Evolutionary conservation across 441 rosid genomes (phyloP).

Genomic region (Arabidopsis hybrid): DNA sequence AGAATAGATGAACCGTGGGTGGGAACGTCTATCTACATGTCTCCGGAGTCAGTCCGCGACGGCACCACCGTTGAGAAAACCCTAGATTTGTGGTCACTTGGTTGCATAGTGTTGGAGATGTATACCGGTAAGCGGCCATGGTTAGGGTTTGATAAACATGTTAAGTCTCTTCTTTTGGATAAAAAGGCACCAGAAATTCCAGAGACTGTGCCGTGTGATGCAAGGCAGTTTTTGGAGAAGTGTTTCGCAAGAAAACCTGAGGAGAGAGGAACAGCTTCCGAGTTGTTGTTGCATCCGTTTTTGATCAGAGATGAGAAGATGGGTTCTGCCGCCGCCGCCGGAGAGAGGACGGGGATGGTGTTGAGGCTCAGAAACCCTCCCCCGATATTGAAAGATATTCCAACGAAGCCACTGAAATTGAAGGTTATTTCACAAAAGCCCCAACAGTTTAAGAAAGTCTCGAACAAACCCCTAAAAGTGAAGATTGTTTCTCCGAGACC

Average conservation of each 20-base stretch:
- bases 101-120: slow-evolving; percentile 43
- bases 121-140: slow-evolving; percentile 22
- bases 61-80: slow-evolving; percentile 24
- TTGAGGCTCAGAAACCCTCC: slow-evolving; percentile 34
- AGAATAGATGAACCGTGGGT: background rate
- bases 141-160: background rate
- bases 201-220: slow-evolving; percentile 26
- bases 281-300: slow-evolving; percentile 41
- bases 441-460: slow-evolving; percentile 16
- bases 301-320: slow-evolving; percentile 23
- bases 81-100: slow-evolving; percentile 47
- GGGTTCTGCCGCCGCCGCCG: slow-evolving; percentile 43
- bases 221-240: slow-evolving; percentile 32
- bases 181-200: slow-evolving; percentile 30
- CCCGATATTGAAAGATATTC: background rate
- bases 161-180: background rate
- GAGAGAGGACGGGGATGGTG: slow-evolving; percentile 30
- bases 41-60: slow-evolving; percentile 28
- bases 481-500: slow-evolving; percentile 19
- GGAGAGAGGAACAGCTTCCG: slow-evolving; percentile 39
- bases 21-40: slow-evolving; percentile 31
- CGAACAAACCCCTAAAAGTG: background rate
- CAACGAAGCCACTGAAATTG: slow-evolving; percentile 14
- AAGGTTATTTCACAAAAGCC: slow-evolving; percentile 12
- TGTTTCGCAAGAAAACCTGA: slow-evolving; percentile 35